A percentile compares a stretch with the other conserved stretches of the same genome.
These are phyloP conservation scores for Zarea fungicola DNA, from an alignment of 2,329 filamentous ascomycete species.

Conservation along the genomic window DNA sequence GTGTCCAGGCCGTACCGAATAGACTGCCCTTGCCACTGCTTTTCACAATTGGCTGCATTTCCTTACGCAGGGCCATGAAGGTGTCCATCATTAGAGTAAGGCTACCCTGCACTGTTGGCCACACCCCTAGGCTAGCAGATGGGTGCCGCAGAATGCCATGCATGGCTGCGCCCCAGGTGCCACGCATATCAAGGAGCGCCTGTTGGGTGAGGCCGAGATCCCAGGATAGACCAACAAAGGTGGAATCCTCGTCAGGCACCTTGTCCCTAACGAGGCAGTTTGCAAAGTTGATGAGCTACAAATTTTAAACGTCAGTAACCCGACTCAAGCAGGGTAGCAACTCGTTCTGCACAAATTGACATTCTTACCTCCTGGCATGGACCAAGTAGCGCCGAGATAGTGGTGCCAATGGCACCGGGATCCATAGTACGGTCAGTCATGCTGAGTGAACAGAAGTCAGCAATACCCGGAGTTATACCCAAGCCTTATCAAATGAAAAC, in stretches of 20 bases:
- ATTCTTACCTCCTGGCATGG: not conserved
- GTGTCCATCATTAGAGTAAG: not conserved
- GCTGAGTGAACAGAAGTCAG: too few relatives aligned
- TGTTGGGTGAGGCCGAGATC: not conserved
- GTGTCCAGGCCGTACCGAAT: not conserved
- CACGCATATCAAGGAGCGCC: not conserved
- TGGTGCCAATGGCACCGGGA: not conserved
- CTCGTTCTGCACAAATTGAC: not conserved
- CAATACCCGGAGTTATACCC: too few relatives aligned
- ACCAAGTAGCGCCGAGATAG: not conserved
- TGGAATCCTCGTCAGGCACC: not conserved
- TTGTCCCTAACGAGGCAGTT: not conserved
- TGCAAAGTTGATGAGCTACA: not conserved
- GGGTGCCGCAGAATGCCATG: not conserved
- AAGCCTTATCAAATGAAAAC: too few relatives aligned
- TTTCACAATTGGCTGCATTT: not conserved
- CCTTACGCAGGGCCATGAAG: not conserved
- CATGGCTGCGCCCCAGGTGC: not conserved
- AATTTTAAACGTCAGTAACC: not conserved
- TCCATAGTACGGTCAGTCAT: not conserved
- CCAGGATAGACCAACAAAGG: not conserved
- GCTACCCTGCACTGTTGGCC: not conserved
- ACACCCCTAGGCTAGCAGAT: not conserved
- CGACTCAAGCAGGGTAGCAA: not conserved
- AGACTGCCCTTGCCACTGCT: not conserved